Evolutionary conservation across 2,329 filamentous ascomycete species (phyloP).

Genomic region (Diaporthe sp.): DNA sequence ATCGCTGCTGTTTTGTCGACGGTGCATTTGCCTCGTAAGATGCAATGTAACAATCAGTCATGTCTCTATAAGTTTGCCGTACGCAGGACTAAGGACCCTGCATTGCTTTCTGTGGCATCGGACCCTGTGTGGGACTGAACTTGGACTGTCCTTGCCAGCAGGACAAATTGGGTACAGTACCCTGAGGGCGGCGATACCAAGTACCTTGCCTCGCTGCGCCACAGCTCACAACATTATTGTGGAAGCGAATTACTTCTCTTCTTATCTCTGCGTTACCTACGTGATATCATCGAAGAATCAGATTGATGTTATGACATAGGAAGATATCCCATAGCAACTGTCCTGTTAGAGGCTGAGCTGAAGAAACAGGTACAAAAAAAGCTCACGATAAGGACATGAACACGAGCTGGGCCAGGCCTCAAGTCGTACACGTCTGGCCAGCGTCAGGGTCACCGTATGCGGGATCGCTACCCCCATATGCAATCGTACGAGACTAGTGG

Average conservation of each 20-base stretch:
- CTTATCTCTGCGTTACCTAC: too few relatives aligned
- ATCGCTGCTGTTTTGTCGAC: not conserved
- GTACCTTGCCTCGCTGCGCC: too few relatives aligned
- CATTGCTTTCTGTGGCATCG: not conserved
- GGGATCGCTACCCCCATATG: not conserved
- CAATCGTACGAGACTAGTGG: not conserved
- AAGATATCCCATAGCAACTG: too few relatives aligned
- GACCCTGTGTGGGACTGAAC: not conserved
- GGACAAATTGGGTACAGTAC: not conserved
- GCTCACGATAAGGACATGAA: not conserved
- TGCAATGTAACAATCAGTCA: too few relatives aligned
- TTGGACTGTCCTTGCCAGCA: not conserved
- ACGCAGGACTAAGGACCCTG: not conserved
- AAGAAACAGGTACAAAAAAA: too few relatives aligned
- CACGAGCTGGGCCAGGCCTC: not conserved
- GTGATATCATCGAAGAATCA: too few relatives aligned
- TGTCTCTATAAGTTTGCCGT: too few relatives aligned
- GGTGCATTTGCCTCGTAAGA: too few relatives aligned
- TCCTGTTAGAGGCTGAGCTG: too few relatives aligned
- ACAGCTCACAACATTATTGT: too few relatives aligned
- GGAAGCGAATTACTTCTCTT: too few relatives aligned
- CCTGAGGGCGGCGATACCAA: not conserved
- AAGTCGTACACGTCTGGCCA: not conserved
- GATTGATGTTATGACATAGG: too few relatives aligned
- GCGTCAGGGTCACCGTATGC: not conserved